Conservation (phyloP, 148 eudicot species). For the Dianthus caryophyllus region DNA sequence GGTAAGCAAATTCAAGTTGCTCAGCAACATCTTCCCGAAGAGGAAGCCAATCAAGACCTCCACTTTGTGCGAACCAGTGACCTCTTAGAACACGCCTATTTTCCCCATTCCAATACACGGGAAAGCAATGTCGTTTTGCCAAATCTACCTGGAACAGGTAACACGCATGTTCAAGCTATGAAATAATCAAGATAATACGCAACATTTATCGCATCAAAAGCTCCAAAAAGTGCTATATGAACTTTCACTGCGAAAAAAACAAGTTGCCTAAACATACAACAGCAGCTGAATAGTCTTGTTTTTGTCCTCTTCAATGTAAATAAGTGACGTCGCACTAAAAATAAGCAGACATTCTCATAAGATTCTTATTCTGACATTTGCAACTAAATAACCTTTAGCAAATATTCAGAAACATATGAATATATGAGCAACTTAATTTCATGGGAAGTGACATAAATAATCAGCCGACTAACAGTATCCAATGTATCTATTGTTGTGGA, state of each 20-base stretch:
- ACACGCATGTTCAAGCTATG: background rate
- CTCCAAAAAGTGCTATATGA: background rate
- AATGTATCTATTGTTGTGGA: background rate
- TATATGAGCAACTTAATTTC: background rate
- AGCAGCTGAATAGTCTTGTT: background rate
- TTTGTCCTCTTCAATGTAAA: background rate
- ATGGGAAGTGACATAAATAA: background rate
- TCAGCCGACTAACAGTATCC: background rate
- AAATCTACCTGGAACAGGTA: slow-evolving; percentile 73
- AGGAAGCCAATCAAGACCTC: slow-evolving; percentile 95
- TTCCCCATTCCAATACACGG: slow-evolving; percentile 96
- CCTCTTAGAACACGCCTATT: slow-evolving; percentile 91
- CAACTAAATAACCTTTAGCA: background rate
- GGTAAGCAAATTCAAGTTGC: slow-evolving; percentile 90
- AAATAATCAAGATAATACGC: background rate
- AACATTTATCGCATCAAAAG: background rate
- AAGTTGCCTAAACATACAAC: background rate
- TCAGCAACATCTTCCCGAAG: slow-evolving; percentile 95
- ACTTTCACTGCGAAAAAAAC: background rate
- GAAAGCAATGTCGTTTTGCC: slow-evolving; percentile 76
- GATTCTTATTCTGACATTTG: background rate
- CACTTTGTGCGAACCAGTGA: slow-evolving; percentile 97
- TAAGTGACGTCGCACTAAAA: background rate
- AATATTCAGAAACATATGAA: background rate
- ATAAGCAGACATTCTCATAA: background rate